Evolutionary conservation across 108 stramenopile genomes (phyloP).

Genomic region (Nitzschia inconspicua): DNA sequence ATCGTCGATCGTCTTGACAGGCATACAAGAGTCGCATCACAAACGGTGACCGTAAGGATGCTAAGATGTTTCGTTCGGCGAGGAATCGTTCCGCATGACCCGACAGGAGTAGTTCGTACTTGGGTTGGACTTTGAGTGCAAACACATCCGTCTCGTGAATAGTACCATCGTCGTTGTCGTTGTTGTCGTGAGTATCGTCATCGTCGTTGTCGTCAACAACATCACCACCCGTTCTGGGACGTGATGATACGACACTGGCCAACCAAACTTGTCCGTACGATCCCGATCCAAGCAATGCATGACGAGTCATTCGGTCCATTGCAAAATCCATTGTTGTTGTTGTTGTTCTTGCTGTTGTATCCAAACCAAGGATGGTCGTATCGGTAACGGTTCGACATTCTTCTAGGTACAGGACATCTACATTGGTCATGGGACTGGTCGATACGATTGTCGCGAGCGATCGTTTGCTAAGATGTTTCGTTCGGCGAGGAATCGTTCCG

Average conservation of each 20-base stretch:
- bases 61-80: conserved; percentile 83
- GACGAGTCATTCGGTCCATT: conserved; percentile 36
- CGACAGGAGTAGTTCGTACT: conserved; percentile 75
- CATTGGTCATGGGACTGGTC: conserved; percentile 44
- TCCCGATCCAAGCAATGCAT: conserved; percentile 81
- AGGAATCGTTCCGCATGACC: conserved; percentile 78
- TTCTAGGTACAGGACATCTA: conserved; percentile 57
- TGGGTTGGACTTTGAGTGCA: conserved; percentile 86
- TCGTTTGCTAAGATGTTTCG: conserved; percentile 12
- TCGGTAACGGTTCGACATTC: conserved; percentile 63
- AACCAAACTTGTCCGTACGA: conserved; percentile 96
- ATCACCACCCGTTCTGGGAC: too few species aligned
- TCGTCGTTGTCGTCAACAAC: too few species aligned
- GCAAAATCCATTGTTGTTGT: background rate
- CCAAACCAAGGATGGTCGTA: conserved; percentile 36
- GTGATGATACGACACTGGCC: conserved; percentile 23
- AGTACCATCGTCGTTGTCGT: too few species aligned
- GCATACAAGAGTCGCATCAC: conserved; percentile 84
- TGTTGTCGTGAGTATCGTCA: too few species aligned
- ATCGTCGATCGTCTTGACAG: conserved; percentile 58
- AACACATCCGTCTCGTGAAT: conserved; percentile 33
- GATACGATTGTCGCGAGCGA: conserved; percentile 23
- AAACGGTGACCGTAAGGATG: conserved; percentile 80
- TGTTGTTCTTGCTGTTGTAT: background rate
- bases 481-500: conserved; percentile 65